Evolutionary conservation across 257 asterid species (phyloP).

Genomic region (Coffea eugenioides): DNA sequence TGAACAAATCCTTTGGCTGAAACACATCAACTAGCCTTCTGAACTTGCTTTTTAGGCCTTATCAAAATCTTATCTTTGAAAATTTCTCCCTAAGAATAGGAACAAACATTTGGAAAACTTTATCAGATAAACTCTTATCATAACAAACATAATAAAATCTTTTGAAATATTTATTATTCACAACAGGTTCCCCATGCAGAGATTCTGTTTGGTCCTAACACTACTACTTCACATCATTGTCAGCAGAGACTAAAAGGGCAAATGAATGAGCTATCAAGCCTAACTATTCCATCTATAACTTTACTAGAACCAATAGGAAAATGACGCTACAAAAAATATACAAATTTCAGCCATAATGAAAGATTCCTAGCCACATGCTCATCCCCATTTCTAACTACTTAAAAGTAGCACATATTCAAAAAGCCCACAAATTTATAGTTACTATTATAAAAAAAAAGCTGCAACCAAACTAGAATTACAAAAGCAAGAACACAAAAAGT

Average conservation of each 20-base stretch:
- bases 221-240: constrained; percentile 58
- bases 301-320: not conserved
- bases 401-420: not conserved
- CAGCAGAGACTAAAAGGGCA: constrained; percentile 28
- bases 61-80: no score
- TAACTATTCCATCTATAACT: not conserved
- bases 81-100: no score
- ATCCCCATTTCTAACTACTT: not conserved
- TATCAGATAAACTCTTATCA: no score
- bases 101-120: no score
- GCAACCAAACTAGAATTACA: not conserved
- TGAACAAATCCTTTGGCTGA: no score
- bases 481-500: not conserved
- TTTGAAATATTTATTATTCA: no score
- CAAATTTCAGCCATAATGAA: not conserved
- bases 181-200: constrained; percentile 59
- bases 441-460: not conserved
- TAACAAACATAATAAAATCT: no score
- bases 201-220: constrained; percentile 92
- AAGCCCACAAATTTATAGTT: not conserved
- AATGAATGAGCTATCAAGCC: not conserved
- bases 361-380: not conserved
- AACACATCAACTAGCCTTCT: no score
- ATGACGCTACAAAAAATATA: not conserved
- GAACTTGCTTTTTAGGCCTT: no score